Evolutionary conservation across 2,329 filamentous ascomycete genomes (phyloP), one percentile per base, ranked within the genome.

Genomic region (Xylariaceae sp.): DNA sequence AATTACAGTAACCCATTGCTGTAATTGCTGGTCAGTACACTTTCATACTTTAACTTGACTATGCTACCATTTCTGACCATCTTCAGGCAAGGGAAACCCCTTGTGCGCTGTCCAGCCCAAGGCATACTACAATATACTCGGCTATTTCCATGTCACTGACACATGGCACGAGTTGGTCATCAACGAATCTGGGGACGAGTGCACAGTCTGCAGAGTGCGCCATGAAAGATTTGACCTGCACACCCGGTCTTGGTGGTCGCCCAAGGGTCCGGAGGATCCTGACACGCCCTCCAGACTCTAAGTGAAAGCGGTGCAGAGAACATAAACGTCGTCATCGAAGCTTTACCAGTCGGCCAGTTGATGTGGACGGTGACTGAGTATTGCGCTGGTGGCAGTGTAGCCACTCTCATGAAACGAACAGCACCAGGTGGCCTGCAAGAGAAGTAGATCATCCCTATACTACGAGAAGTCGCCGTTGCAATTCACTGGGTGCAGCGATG

Each of bases 331-430:
- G 81, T 90, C 32, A 79, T 89, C 47, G 84, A 89, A 45, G 83
- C 83, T 4, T 69, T 89, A 14, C 77, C 83, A 7, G 77, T 90
- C 23, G 82, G 83, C 26, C 79, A 83, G 46, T 76, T 85, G 39
- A 80, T 93, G 63, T 93, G 86, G 86, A 85, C 92, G 65, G 77
- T 92, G 36, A 89, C 83, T 38, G 84, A 92, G 60, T 88, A 89
- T 57, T 89, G 85, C 49, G 83, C 82, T 5, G 86, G 86, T 41
- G 86, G 86, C 31, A 92, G 85, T 55, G 80, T 93, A 55, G 80
- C 74, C 44, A 89, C 72, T 40, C 71, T 74, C 38, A 80, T 80
- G 77, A 75, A 72, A 52, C 77, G 80, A n/a, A 81, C 75, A 1
- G 66, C 70, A 3, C 75, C 76, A 0, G 73, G 72, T 2, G 77